Conservation (phyloP, 192 early-diverging fungal species). For the Chytriomyces confervae region DNA sequence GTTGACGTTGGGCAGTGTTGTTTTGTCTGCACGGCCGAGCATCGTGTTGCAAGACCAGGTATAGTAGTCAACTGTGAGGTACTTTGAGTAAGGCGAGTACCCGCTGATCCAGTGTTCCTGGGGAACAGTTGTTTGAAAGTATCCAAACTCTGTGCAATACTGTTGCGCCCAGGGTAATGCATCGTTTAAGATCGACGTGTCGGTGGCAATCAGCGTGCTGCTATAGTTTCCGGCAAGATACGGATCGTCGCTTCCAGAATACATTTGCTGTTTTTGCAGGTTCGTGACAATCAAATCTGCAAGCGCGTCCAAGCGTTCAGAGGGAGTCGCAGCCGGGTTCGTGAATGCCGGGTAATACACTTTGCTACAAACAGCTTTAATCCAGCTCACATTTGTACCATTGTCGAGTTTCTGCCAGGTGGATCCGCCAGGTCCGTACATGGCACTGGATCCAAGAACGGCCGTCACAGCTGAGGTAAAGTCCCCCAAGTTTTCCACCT, state of each 20-base stretch:
- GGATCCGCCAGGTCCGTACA: slow-evolving; percentile 6
- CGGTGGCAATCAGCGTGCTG: background rate
- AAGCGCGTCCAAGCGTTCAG: background rate
- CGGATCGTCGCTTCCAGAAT: background rate
- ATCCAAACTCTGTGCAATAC: background rate
- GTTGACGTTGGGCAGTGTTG: background rate
- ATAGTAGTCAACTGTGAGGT: background rate
- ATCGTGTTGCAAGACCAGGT: background rate
- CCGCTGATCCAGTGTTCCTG: background rate
- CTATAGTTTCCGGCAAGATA: background rate
- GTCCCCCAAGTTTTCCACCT: background rate
- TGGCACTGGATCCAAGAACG: background rate
- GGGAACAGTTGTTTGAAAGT: background rate
- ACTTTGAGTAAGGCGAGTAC: background rate
- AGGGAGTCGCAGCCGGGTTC: background rate
- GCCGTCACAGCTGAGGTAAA: background rate
- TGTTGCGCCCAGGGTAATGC: background rate
- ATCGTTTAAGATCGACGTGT: background rate
- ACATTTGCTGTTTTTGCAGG: background rate
- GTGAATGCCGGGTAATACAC: background rate
- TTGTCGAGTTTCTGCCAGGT: background rate
- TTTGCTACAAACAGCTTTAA: background rate
- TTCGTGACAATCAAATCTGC: background rate
- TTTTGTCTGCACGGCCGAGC: background rate
- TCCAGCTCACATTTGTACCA: background rate